Evolutionary conservation across 768 basidiomycete genomes (phyloP), one percentile per base, ranked within the genome.

Genomic region (Macrolepiota dolichaula): DNA sequence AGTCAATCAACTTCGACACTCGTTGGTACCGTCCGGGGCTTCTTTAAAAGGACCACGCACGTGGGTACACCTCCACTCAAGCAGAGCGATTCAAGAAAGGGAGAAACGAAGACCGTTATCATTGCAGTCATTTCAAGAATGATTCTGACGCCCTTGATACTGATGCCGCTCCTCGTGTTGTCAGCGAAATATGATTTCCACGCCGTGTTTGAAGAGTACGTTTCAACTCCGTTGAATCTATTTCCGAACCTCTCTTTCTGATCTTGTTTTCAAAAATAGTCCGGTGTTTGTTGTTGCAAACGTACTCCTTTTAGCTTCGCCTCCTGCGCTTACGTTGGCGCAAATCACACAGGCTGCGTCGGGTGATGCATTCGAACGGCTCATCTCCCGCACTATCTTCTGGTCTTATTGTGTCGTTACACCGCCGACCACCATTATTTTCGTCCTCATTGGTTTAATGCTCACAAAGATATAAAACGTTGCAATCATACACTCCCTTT

Each of bases 401-500:
- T 95, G 94, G 93, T 82, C 89, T 1, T 98, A 96, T 69, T 94
- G 92, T 66, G 75, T 94, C 36, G 77, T 95, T 59, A 96, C 95
- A 0, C 94, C 95, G 1, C 91, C 92, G 1, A 80, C 89, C n/a
- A 92, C 87, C 57, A 85, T 94, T 57, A 68, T 78, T 17, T 89
- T 87, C 68, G 91, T 96, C 52, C 81, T 96, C 47, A 68, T 92
- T 27, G 94, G 91, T 1, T 72, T 96, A 46, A 60, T 85, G 54
- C 68, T 91, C 11, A 76, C 86, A 1, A 84, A 82, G 64, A 67
- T 84, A n/a, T 88, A 65, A 51, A 35, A 17, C 2, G 17, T 9
- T 12, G 19, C 24, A 7, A 15, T 19, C 4, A 4, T 2, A 19
- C 17, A n/a, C 17, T 44, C 7, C 42, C 19, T 17, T 44, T 19